Evolutionary conservation across 1,284 basidiomycete species (phyloP).

Genomic region (Mycena citricolor): DNA sequence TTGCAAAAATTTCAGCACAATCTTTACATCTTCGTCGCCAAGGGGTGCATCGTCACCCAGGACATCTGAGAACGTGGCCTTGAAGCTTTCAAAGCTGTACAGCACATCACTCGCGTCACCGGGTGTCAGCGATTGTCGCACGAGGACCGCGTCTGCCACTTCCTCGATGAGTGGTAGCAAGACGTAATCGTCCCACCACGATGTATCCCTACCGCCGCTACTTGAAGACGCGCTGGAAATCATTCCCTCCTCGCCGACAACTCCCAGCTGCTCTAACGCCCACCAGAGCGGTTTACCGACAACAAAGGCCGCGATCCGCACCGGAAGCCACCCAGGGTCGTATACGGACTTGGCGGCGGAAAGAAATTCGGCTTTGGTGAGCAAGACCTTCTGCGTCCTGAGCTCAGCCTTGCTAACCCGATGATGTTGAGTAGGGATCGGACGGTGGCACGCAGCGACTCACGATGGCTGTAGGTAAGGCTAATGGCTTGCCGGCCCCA

Average conservation of each 20-base stretch:
- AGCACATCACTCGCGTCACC: constrained; percentile 62
- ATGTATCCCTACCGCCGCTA: constrained; percentile 48
- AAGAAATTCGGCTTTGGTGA: constrained; percentile 38
- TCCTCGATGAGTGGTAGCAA: constrained; percentile 63
- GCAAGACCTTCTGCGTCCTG: constrained; percentile 37
- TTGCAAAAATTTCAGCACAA: constrained; percentile 76
- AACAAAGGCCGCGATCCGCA: constrained; percentile 66
- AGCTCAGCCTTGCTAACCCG: constrained; percentile 65
- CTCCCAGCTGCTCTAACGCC: constrained; percentile 76
- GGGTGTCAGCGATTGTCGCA: constrained; percentile 46
- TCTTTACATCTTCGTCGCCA: constrained; percentile 58
- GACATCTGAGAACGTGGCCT: constrained; percentile 51
- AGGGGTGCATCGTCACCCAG: constrained; percentile 45
- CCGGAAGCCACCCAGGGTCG: constrained; percentile 64
- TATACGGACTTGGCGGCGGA: constrained; percentile 18
- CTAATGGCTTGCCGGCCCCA: constrained; percentile 78
- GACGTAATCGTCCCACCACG: constrained; percentile 82
- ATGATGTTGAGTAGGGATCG: constrained; percentile 24
- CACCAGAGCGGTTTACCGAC: constrained; percentile 84
- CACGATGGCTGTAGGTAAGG: constrained; percentile 81
- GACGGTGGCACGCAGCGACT: constrained; percentile 37
- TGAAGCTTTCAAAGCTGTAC: constrained; percentile 65
- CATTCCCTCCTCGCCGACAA: constrained; percentile 61
- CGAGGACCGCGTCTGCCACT: constrained; percentile 62
- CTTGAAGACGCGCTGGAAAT: constrained; percentile 27